These are phyloP conservation scores for Chaetomiaceae sp. DNA, from an alignment of 2,329 filamentous ascomycete genomes.

Conservation along the genomic window DNA sequence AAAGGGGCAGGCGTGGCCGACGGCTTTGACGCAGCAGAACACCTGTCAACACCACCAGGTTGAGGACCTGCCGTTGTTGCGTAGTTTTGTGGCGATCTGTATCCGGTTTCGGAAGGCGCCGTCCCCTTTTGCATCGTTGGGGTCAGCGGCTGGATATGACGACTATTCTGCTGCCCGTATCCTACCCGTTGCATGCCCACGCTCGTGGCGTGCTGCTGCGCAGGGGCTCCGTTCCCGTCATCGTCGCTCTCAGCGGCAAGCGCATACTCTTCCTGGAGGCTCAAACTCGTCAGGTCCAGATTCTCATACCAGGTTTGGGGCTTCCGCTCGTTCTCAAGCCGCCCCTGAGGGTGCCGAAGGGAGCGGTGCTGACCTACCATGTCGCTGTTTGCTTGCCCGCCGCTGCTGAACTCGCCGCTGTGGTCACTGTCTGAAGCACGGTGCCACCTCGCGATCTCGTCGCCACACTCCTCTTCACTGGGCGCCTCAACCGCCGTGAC, in stretches of 20 bases:
- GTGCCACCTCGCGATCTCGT: slow-evolving; percentile 21
- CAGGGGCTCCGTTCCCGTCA: neutral
- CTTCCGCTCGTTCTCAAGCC: neutral
- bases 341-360: neutral
- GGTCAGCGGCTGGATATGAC: too few species aligned
- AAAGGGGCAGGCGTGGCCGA: neutral
- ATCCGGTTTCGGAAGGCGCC: too few species aligned
- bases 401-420: neutral
- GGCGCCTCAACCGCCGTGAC: slow-evolving; percentile 21
- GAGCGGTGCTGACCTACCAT: slow-evolving; percentile 1
- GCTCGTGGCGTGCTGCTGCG: neutral
- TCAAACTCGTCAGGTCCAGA: neutral
- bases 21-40: neutral
- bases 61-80: neutral
- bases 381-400: neutral
- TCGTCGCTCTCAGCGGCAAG: neutral
- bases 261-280: neutral
- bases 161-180: neutral
- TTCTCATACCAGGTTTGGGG: neutral
- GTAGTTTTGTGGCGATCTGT: too few species aligned
- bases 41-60: neutral
- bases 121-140: too few species aligned
- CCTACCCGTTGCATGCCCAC: too few species aligned
- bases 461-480: slow-evolving; percentile 26
- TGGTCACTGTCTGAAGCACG: neutral